These are phyloP conservation scores for Pilaira anomala DNA, from an alignment of 192 early-diverging fungal species.

Conservation along the genomic window DNA sequence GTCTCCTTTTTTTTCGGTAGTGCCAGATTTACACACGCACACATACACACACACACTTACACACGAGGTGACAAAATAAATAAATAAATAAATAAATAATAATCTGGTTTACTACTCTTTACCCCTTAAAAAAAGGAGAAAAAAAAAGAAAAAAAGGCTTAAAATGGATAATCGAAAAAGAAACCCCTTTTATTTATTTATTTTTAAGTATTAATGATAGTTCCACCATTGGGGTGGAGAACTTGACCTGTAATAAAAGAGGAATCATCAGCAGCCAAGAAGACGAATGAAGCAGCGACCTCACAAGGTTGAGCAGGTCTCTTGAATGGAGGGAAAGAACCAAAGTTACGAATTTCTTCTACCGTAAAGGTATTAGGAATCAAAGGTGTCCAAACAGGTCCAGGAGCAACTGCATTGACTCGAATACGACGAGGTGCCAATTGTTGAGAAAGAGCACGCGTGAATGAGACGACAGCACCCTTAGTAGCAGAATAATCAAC, in stretches of 20 bases:
- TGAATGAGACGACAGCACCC: conserved; percentile 53
- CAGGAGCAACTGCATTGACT: conserved; percentile 54
- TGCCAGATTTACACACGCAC: neutral
- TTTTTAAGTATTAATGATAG: conserved; percentile 29
- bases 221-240: conserved; percentile 45
- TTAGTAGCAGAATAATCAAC: conserved; percentile 55
- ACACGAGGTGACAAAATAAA: no score
- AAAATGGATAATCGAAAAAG: neutral
- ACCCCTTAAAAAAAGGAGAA: neutral
- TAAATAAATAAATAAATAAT: no score
- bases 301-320: conserved; percentile 51
- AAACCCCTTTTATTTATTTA: neutral
- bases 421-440: conserved; percentile 44
- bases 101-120: no score
- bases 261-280: conserved; percentile 44
- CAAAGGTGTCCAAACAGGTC: conserved; percentile 56
- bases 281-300: conserved; percentile 46
- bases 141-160: neutral
- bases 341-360: conserved; percentile 46
- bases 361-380: conserved; percentile 38
- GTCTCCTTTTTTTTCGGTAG: neutral
- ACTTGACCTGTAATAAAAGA: conserved; percentile 47
- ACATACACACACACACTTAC: no score
- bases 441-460: conserved; percentile 47
- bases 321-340: conserved; percentile 43